Evolutionary conservation across 352 stramenopile species (phyloP).

Genomic region (Globisporangium abappressorium): DNA sequence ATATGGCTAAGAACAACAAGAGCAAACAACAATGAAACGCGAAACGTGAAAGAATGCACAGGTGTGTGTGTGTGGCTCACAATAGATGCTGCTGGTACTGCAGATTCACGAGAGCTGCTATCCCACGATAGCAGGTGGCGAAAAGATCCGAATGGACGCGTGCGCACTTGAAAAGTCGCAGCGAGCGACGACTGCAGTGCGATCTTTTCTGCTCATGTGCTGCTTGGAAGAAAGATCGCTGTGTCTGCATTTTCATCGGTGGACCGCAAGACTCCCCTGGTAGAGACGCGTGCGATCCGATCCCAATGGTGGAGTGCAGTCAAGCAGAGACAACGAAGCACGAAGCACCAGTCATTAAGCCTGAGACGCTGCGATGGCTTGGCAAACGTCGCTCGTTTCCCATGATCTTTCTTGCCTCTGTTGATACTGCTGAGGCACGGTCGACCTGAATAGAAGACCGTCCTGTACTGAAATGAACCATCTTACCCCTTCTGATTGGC

Average conservation of each 20-base stretch:
- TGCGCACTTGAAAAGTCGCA: neutral
- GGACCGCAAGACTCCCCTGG: no score
- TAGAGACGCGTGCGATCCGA: neutral
- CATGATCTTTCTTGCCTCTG: neutral
- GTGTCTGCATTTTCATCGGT: no score
- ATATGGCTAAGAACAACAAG: conserved; percentile 8
- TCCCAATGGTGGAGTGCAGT: neutral
- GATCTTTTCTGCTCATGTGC: neutral
- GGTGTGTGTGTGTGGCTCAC: neutral
- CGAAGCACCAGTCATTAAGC: neutral
- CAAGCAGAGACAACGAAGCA: neutral
- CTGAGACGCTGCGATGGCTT: neutral
- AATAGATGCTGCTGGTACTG: neutral
- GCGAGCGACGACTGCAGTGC: neutral
- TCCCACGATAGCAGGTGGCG: neutral
- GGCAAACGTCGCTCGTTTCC: neutral
- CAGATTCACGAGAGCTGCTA: neutral
- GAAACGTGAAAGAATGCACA: neutral
- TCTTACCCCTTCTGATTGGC: no score
- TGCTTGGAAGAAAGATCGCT: no score
- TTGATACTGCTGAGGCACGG: no score
- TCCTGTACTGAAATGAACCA: no score
- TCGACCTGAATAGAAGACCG: no score
- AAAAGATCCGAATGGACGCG: neutral
- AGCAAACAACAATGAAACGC: conserved; percentile 6